A percentile compares a stretch with the other conserved stretches of the same genome.
phyloP scores from a whole-genome alignment of 2,329 filamentous ascomycete genomes.

The Fusarium oligoseptatum region DNA sequence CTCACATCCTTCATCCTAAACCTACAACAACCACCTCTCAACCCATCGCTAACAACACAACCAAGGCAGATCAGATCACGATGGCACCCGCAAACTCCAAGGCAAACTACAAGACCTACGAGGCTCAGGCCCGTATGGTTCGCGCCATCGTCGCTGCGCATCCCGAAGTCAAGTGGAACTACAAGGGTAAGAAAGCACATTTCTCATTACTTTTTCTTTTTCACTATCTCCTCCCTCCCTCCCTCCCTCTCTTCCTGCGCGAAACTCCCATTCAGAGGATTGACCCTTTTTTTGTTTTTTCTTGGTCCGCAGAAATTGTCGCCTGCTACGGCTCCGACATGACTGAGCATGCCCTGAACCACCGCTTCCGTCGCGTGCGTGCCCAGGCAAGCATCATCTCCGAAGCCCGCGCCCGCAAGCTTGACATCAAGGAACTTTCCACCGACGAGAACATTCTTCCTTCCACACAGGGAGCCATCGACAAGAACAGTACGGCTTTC shows the following conservation, averaged over 20 bases:
- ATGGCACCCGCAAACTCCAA: conserved; percentile 61
- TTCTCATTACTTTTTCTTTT: neutral
- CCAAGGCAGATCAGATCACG: conserved; percentile 2
- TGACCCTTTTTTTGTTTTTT: conserved; percentile 47
- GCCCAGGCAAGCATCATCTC: conserved; percentile 57
- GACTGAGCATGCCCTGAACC: conserved; percentile 62
- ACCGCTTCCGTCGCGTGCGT: conserved; percentile 64
- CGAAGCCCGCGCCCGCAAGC: conserved; percentile 50
- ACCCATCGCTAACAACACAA: neutral
- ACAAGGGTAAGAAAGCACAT: conserved; percentile 65
- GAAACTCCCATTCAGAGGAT: conserved; percentile 41
- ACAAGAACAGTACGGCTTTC: conserved; percentile 56
- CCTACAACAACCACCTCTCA: neutral
- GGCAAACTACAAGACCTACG: conserved; percentile 71
- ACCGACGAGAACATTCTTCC: conserved; percentile 53
- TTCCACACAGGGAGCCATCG: conserved; percentile 54
- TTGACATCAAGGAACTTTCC: conserved; percentile 60
- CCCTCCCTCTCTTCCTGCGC: neutral
- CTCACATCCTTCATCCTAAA: neutral
- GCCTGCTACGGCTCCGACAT: conserved; percentile 64
- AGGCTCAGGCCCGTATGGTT: conserved; percentile 71
- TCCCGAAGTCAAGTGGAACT: conserved; percentile 68
- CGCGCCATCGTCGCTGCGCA: conserved; percentile 72
- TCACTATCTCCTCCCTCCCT: no score
- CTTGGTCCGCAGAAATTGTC: conserved; percentile 57